Base-by-base conservation (phyloP, 768 basidiomycete genomes). In the Suillus occidentalis region DNA sequence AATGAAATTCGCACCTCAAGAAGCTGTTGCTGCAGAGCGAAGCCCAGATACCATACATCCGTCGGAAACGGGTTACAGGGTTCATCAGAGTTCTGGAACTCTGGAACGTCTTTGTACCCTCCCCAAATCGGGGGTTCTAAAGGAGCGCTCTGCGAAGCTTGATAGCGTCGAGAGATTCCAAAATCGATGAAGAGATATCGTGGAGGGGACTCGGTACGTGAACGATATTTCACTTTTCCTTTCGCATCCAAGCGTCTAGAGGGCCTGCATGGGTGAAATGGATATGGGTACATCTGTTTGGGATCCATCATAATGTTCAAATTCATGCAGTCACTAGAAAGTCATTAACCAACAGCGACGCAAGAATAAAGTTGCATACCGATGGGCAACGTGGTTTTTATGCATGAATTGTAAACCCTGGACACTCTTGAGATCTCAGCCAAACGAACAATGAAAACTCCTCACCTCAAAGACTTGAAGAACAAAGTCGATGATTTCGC, bases 101-200 rank as follows among this genome's bases (percentile, higher is more conserved):
- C 73, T 1, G 76, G 75, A 3, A 70, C 72, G n/a, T 65, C 49
- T 28, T 63, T 68, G 61, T 74, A 72, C 7, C 71, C 75, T 2
- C 70, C 70, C n/a, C 58, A 63, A 18, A 72, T 64, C 1, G 72
- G 65, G 10, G 8, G 22, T 52, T 73, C 73, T 10, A 66, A 7
- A 3, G 61, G 68, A n/a, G 58, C 36, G 7, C 39, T 45, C 6
- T 67, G 58, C 7, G 22, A 34, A 16, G 63, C 63, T 12, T 64
- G 40, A 36, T 77, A 77, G 0, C 58, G 50, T 31, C 66, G 69
- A 8, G 76, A 72, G 12, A 71, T 34, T n/a, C 75, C 73, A 31
- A 77, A 74, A 49, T 77, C 74, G 14, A 74, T 77, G 6, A 77
- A 62, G 53, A 67, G 73, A 56, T 77, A 77, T 58, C 64, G 69